A percentile compares a stretch with the other conserved stretches of the same genome.
These are phyloP conservation scores for Drechslerella dactyloides DNA, from an alignment of 2,329 filamentous ascomycete species.

Conservation along the genomic window DNA sequence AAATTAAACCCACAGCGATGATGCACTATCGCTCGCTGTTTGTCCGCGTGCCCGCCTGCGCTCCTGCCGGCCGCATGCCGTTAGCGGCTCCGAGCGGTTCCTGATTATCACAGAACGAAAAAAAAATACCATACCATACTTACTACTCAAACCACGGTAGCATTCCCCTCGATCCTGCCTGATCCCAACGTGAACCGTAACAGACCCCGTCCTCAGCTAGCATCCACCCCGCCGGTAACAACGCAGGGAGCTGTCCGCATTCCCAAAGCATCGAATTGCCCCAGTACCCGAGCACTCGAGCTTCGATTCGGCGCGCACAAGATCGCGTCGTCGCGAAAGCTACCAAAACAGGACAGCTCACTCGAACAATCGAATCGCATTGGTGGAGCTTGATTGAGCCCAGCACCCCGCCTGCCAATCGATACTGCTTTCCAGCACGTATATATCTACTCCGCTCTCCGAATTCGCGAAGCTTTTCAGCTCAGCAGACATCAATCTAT, in stretches of 20 bases:
- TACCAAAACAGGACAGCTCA: not conserved
- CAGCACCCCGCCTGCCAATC: not conserved
- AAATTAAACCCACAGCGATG: not conserved
- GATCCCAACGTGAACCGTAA: too few species aligned
- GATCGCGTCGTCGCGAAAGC: not conserved
- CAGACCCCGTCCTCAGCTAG: too few species aligned
- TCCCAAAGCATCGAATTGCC: not conserved
- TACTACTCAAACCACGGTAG: too few species aligned
- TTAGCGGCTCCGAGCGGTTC: not conserved
- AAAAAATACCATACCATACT: too few species aligned
- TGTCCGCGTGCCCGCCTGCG: not conserved
- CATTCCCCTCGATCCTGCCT: too few species aligned
- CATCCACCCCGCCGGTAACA: not conserved
- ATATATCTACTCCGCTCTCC: too few species aligned
- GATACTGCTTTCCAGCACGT: not conserved
- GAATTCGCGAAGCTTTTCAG: too few species aligned
- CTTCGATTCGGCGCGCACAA: conserved; percentile 1
- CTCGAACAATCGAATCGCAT: not conserved
- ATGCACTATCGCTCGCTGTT: not conserved
- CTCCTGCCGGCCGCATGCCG: too few species aligned
- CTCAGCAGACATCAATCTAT: too few species aligned
- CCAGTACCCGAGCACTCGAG: not conserved
- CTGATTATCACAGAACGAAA: not conserved
- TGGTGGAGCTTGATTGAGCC: not conserved
- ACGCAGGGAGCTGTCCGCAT: not conserved